These are phyloP conservation scores for Cairneyella variabilis DNA, from an alignment of 495 filamentous ascomycete genomes.

Conservation along the genomic window DNA sequence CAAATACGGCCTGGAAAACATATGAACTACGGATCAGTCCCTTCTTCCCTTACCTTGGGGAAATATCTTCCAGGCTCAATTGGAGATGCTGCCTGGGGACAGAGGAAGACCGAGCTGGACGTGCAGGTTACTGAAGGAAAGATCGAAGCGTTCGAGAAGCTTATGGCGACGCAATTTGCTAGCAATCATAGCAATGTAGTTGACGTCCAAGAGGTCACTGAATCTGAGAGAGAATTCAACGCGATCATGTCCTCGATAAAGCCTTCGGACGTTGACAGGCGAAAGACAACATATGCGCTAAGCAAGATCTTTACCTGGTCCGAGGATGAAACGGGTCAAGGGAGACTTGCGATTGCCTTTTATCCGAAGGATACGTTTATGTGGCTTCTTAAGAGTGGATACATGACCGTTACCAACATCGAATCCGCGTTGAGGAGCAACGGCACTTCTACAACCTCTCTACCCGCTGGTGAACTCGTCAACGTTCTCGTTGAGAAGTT, in stretches of 20 bases:
- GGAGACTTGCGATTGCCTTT: slow-evolving; percentile 41
- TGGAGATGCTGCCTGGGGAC: slow-evolving; percentile 5
- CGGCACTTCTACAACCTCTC: slow-evolving; percentile 25
- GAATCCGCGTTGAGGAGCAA: slow-evolving; percentile 55
- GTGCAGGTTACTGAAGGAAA: slow-evolving; percentile 27
- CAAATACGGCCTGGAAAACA: slow-evolving; percentile 8
- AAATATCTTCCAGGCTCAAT: slow-evolving; percentile 13
- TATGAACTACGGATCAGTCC: background rate
- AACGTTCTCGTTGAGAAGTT: slow-evolving; percentile 57
- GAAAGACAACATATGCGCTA: slow-evolving; percentile 50
- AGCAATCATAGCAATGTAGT: background rate
- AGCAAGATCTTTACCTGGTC: slow-evolving; percentile 44
- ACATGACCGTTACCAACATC: slow-evolving; percentile 57
- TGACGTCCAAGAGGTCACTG: background rate
- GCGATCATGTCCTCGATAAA: background rate
- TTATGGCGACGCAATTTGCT: slow-evolving; percentile 35
- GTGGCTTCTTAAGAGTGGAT: slow-evolving; percentile 61
- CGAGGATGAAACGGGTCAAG: slow-evolving; percentile 9
- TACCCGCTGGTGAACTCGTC: slow-evolving; percentile 56
- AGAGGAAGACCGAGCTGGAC: slow-evolving; percentile 5
- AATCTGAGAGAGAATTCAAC: background rate
- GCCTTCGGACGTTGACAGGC: slow-evolving; percentile 37
- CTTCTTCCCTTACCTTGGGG: slow-evolving; percentile 10
- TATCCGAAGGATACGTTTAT: slow-evolving; percentile 52
- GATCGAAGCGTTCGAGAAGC: slow-evolving; percentile 46